Evolutionary conservation across 768 basidiomycete genomes (phyloP).

Genomic region (Suillus decipiens): DNA sequence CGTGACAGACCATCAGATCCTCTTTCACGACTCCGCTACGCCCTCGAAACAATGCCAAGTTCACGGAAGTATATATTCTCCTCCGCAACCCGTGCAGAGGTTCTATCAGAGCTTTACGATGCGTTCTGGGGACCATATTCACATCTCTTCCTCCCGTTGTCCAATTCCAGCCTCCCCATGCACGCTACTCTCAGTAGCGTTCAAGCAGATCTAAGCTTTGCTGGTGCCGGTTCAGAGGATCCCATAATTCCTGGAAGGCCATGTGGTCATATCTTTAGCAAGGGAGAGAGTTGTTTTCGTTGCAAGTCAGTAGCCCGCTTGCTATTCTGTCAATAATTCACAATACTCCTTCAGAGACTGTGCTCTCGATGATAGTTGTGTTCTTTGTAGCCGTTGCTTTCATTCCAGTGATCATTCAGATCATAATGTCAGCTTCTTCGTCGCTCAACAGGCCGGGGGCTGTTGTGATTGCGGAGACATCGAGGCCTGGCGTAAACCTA

Average conservation of each 20-base stretch:
- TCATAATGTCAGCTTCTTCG: constrained; percentile 93
- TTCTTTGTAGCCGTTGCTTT: constrained; percentile 89
- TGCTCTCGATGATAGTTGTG: constrained; percentile 85
- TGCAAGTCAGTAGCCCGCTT: constrained; percentile 71
- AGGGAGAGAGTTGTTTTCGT: constrained; percentile 90
- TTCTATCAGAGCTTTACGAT: constrained; percentile 78
- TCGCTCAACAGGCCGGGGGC: constrained; percentile 87
- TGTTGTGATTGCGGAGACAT: constrained; percentile 95
- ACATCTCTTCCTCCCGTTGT: constrained; percentile 70
- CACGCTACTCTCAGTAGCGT: constrained; percentile 69
- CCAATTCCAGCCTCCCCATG: constrained; percentile 60
- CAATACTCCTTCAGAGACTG: constrained; percentile 66
- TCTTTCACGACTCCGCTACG: constrained; percentile 71
- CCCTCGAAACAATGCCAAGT: constrained; percentile 79
- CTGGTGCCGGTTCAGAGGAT: constrained; percentile 61
- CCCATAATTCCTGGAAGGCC: constrained; percentile 66
- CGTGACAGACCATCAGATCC: constrained; percentile 62
- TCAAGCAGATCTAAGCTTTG: constrained; percentile 58
- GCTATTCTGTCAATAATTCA: constrained; percentile 8
- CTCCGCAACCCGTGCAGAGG: constrained; percentile 72
- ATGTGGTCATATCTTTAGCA: constrained; percentile 85
- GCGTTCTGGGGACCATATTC: constrained; percentile 81
- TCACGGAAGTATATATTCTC: constrained; percentile 79
- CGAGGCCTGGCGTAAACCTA: constrained; percentile 77
- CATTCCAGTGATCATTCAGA: constrained; percentile 81